Base-by-base conservation (phyloP, 768 basidiomycete species). In the Tulasnella sp. region DNA sequence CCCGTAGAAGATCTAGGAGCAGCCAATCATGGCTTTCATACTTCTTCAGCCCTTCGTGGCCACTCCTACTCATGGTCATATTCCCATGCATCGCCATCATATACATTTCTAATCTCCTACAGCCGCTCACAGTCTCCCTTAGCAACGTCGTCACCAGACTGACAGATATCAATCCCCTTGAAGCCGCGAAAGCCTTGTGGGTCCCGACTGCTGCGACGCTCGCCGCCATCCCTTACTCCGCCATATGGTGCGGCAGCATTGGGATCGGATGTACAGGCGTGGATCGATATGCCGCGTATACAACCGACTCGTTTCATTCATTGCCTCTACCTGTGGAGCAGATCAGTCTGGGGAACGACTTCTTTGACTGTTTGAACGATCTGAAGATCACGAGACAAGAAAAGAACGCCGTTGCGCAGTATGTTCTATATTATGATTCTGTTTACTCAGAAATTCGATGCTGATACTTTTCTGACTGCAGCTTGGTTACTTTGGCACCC, bases 291-390 rank as follows among this genome's bases (percentile, higher is more conserved):
- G 54, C 54, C 15, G 42, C 54, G 2, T 56, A 42, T 43, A 56
- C 21, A 19, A 56, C 54, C 1, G 54, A 56, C 4, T 42, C 42
- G 19, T 56, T 56, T 31, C 22, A 25, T 12, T 42, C 22, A 21
- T 30, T 56, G 22, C 21, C 42, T n/a, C 41, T 27, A 9, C 44
- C 54, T 3, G 9, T 25, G 22, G 41, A 43, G 48, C 22, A 59
- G 10, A 51, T 59, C 42, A 59, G 57, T 15, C 29, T 59, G 9
- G 57, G 57, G 22, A 59, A 49, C 12, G 49, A 51, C 46, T 59
- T 59, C 34, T 59, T 59, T 38, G 57, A 59, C n/a, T 59, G 57
- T 21, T 27, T 59, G 27, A 27, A 50, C 21, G 57, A 59, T 25
- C 57, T 59, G 21, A 29, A 46, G 19, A 59, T 49, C 17, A 51